Evolutionary conservation across 352 stramenopile genomes (phyloP), one percentile per base, ranked within the genome.

Genomic region (Blastocystis sp.): DNA sequence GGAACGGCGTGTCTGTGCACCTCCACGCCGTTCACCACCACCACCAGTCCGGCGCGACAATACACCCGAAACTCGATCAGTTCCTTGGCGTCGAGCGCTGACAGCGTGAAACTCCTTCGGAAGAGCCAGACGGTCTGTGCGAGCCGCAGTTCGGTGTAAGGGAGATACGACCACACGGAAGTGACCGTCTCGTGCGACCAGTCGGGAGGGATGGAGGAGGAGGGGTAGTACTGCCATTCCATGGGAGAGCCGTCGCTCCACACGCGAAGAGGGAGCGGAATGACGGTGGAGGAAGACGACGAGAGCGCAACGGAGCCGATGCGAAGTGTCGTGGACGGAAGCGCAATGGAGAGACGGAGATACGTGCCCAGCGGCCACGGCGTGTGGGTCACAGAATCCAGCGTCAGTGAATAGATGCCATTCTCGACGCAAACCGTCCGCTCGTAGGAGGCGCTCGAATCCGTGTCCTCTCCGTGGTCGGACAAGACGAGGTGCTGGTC

Each of bases 101-200:
- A 19, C 26, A 71, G 19, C 21, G 33, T 39, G 13, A 81, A 3
- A 26, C 13, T 3, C 16, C 55, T 51, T 41, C 50, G 74, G 31
- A 85, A 67, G 3, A 85, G 74, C 74, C 74, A 85, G 21, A 85
- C 74, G 4, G 74, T 70, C 21, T 26, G 74, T n/a, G 74, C 37
- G 21, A 33, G 26, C 31, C 33, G 21, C 16, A 51, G 50, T 37
- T 51, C 19, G 33, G 24, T 9, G 3, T 6, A 19, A 2, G 41
- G 55, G 12, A 55, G 9, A 55, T 21, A 13, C n/a, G 4, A 24
- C 74, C 74, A 85, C 19, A 24, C 41, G 12, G 35, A 51, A 16
- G 74, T 45, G n/a, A 37, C 35, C 21, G 10, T 31, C 1, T 51
- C 31, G 3, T 62, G 35, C 16, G 31, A 69, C 74, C 74, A 85